Base-by-base conservation (phyloP, 2,329 filamentous ascomycete genomes). In the Cyphellophora europaea region DNA sequence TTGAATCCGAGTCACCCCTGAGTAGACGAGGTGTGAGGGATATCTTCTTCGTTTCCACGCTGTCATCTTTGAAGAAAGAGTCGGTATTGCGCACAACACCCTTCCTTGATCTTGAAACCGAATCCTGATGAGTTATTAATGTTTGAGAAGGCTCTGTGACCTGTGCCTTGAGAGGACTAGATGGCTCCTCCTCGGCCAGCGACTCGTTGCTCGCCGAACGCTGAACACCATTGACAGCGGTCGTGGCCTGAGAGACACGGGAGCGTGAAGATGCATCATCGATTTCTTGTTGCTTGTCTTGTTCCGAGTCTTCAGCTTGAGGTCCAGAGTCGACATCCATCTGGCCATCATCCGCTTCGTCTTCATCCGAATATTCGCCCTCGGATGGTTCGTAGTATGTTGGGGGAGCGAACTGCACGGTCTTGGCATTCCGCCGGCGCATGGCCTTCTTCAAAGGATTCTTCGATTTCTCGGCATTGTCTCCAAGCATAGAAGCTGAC, bases 31-130 rank as follows among this genome's bases (percentile, higher is more conserved):
- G 91, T 3, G 91, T 98, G 29, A 98, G 72, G 1, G 88, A 93
- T 48, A 98, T 96, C 65, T 96, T 96, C 59, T 93, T 87, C 3
- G 91, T 95, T 59, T 96, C 91, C 23, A 86, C 82, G 19, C 77
- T 86, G 53, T 98, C 89, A 53, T 96, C 91, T 58, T 87, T 93
- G 69, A 95, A 95, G 67, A 96, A 95, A 1, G 89, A 94, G 59
- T 96, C 89, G 4, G 86, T 89, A 54, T 93, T 93, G 44, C 89
- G 76, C 29, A 94, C 73, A 14, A 83, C 89, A 27, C 87, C 87
- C 49, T 93, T 93, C 44, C 81, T 77, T 21, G 85, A 87, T 53
- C 80, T 75, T 54, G 69, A 71, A 2, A 65, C 61, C 2, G 63
- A 63, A 27, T 72, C 65, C 16, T 41, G 32, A 17, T 13, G 12